Percentiles rank a stretch among this genome's conserved stretches.
Evolutionary conservation across 1,284 basidiomycete species (phyloP).

Genomic region (Ceratobasidium sp.): DNA sequence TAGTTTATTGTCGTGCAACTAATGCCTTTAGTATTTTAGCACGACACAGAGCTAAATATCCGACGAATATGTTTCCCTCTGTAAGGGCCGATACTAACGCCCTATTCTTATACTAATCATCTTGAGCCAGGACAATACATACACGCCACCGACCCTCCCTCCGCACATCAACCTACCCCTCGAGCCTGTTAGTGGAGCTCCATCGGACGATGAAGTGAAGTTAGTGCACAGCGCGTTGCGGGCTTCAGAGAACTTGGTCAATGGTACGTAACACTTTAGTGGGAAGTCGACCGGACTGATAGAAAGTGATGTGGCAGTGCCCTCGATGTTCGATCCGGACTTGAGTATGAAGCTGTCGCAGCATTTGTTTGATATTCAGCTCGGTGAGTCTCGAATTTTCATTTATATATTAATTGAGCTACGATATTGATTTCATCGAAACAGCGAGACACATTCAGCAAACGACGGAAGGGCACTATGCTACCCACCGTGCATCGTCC

Average conservation of each 20-base stretch:
- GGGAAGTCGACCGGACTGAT: no score
- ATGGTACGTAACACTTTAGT: background rate
- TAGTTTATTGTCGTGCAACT: background rate
- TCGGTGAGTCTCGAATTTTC: conserved; percentile 1
- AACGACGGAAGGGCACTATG: background rate
- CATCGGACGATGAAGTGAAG: conserved; percentile 7
- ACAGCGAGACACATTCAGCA: background rate
- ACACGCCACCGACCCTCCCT: background rate
- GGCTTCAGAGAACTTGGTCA: background rate
- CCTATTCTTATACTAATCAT: background rate
- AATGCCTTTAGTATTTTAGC: background rate
- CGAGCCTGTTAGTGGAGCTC: conserved; percentile 1
- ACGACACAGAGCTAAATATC: background rate
- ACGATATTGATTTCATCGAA: no score
- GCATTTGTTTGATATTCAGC: conserved; percentile 18
- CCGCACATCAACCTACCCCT: background rate
- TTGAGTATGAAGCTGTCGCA: conserved; percentile 8
- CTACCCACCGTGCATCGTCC: background rate
- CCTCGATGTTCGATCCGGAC: background rate
- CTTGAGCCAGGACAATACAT: background rate
- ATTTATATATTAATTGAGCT: background rate
- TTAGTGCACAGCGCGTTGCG: background rate
- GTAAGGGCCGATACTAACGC: background rate
- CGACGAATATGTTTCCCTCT: background rate
- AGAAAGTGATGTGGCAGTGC: background rate